Percentiles rank a stretch among this genome's conserved stretches.
phyloP scores from a whole-genome alignment of 306 rosid species.

The Arachis hypogaea region DNA sequence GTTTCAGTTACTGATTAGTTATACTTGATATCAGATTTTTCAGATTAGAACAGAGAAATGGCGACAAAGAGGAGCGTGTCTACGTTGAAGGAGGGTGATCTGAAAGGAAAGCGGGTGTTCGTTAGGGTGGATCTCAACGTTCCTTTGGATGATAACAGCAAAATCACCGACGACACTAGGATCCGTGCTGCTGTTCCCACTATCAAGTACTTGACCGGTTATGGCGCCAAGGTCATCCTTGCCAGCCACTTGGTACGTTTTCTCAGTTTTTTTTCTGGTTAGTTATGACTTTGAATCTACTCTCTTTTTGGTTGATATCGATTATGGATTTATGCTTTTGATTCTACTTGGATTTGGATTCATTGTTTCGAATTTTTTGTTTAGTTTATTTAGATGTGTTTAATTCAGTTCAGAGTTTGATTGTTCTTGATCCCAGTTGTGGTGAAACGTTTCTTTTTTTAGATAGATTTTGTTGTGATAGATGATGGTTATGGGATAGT shows the following conservation, averaged over 20 bases:
- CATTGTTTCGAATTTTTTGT: background rate
- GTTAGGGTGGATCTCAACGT: slow-evolving; percentile 94
- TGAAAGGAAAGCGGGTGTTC: slow-evolving; percentile 92
- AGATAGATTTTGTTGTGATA: background rate
- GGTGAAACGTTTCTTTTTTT: slow-evolving; percentile 8
- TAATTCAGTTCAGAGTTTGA: background rate
- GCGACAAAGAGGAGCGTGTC: slow-evolving; percentile 91
- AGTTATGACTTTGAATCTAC: background rate
- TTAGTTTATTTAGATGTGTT: background rate
- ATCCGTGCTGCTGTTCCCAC: slow-evolving; percentile 91
- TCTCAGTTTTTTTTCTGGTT: background rate
- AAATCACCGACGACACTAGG: slow-evolving; percentile 92
- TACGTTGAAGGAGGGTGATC: slow-evolving; percentile 77
- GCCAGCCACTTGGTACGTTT: slow-evolving; percentile 67
- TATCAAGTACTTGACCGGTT: slow-evolving; percentile 66
- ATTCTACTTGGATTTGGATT: background rate
- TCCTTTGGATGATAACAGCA: slow-evolving; percentile 80
- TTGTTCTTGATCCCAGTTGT: slow-evolving; percentile 7
- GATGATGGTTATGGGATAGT: too few relatives aligned
- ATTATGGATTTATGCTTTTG: background rate
- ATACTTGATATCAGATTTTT: slow-evolving; percentile 15
- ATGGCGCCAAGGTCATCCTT: slow-evolving; percentile 84
- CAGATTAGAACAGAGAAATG: slow-evolving; percentile 39
- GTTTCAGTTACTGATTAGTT: background rate
- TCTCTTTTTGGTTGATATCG: slow-evolving; percentile 7